These are phyloP conservation scores for Neofusicoccum umdonicola DNA, from an alignment of 2,329 filamentous ascomycete species.

Conservation along the genomic window DNA sequence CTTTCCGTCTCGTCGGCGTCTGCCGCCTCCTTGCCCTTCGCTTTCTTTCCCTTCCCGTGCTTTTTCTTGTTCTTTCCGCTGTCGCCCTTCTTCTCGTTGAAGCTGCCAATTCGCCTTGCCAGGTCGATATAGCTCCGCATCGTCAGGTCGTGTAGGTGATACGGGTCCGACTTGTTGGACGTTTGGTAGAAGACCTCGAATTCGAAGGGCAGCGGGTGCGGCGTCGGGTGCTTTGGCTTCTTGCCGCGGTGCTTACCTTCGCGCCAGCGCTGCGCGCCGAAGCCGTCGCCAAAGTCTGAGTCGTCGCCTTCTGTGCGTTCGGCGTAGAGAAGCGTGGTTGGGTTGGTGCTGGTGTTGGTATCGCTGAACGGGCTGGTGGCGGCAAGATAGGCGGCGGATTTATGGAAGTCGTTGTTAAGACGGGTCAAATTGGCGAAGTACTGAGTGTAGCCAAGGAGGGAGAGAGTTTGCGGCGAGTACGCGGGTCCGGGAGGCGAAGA, in stretches of 20 bases:
- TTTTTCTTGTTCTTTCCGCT: slow-evolving; percentile 20
- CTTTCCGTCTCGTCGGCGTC: neutral
- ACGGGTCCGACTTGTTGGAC: slow-evolving; percentile 65
- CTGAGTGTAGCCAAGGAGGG: slow-evolving; percentile 77
- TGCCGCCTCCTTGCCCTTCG: slow-evolving; percentile 21
- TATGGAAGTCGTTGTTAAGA: slow-evolving; percentile 71
- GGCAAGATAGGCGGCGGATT: neutral
- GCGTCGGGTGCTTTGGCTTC: slow-evolving; percentile 47
- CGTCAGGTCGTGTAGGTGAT: slow-evolving; percentile 77
- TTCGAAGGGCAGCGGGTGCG: slow-evolving; percentile 62
- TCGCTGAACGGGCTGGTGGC: slow-evolving; percentile 24
- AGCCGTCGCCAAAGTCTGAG: slow-evolving; percentile 25
- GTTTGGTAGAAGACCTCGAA: slow-evolving; percentile 89
- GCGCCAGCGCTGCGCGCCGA: slow-evolving; percentile 53
- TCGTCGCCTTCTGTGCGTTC: slow-evolving; percentile 26
- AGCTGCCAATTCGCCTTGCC: slow-evolving; percentile 69
- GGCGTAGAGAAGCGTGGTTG: neutral
- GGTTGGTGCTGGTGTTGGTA: neutral
- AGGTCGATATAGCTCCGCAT: slow-evolving; percentile 77
- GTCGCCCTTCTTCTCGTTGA: slow-evolving; percentile 20
- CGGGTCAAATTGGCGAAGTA: slow-evolving; percentile 92
- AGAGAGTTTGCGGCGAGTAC: slow-evolving; percentile 81
- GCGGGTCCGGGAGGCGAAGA: slow-evolving; percentile 77
- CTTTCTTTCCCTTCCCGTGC: slow-evolving; percentile 24
- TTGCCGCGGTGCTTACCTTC: slow-evolving; percentile 61